Evolutionary conservation across 345 rosid species (phyloP), one percentile per base, ranked within the genome.

Genomic region (Euclidium syriacum): DNA sequence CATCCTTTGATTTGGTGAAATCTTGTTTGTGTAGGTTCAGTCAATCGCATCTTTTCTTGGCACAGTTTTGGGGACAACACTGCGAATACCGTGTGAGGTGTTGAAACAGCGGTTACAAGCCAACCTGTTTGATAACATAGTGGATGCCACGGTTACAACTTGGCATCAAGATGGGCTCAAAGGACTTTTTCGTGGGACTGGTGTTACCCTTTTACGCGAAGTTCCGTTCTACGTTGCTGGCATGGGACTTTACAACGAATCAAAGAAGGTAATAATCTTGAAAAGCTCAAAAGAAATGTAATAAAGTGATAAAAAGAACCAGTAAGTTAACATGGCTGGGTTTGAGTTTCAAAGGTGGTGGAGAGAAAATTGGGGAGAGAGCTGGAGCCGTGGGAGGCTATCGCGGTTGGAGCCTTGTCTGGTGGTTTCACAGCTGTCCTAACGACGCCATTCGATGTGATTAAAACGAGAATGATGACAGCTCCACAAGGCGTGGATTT

Each of bases 81-180:
- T 87, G 52, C 73, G 96, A 61, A 86, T 92, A 65, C 98, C 98
- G 0, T 86, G 95, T 50, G 98, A 92, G 72, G 98, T 92, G 42
- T 71, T 92, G 75, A 92, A 92, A 77, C 98, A 92, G 70, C 80
- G 98, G n/a, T 78, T 85, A 70, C 98, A 92, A 73, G 98, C 98
- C n/a, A 87, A 87, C 47, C 66, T 83, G 46, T 92, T 82, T 56
- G 82, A 85, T 74, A 87, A 89, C 73, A 89, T 86, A 0, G 91
- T 94, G 49, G 86, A 82, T 76, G 98, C 95, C 41, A 62, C 86
- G 7, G 65, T 82, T 47, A 80, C 78, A 20, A 85, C 95, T 14
- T 92, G 96, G 98, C 80, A 75, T 4, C 89, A 83, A 73, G 98
- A 92, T 44, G 96, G 96, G 17, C 68, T 83, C 18, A 78, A 73